These are phyloP conservation scores for Cymbopogon flexuosus DNA, from an alignment of 202 grass and related monocot species.

Conservation along the genomic window DNA sequence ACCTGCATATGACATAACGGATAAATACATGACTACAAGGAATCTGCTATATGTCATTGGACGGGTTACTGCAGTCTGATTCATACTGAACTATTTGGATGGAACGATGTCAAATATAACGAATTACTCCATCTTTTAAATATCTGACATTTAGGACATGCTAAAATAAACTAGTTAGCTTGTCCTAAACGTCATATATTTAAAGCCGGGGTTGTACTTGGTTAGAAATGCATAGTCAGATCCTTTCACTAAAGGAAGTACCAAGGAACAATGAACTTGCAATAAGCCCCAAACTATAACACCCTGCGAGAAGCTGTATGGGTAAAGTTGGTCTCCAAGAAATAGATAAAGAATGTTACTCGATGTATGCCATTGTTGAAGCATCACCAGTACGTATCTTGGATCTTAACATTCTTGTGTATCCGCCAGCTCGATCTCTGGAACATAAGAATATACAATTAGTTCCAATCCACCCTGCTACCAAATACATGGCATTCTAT, in stretches of 20 bases:
- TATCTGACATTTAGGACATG: background rate
- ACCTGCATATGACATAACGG: conserved; percentile 38
- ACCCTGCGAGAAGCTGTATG: background rate
- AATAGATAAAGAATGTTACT: conserved; percentile 51
- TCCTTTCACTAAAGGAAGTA: background rate
- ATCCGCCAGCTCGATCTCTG: conserved; percentile 75
- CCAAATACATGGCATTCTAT: background rate
- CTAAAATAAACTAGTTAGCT: background rate
- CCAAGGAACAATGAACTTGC: background rate
- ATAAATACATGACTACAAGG: background rate
- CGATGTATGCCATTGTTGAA: conserved; percentile 87
- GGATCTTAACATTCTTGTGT: conserved; percentile 75
- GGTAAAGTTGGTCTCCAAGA: background rate
- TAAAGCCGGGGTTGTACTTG: background rate
- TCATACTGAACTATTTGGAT: background rate
- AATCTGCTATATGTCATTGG: background rate
- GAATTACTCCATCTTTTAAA: background rate
- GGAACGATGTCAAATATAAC: background rate
- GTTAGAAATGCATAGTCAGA: background rate
- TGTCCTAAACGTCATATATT: background rate
- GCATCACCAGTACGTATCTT: conserved; percentile 85
- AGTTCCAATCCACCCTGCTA: conserved; percentile 5
- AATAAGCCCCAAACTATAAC: background rate
- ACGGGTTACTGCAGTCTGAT: background rate
- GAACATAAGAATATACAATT: background rate